Evolutionary conservation across 345 rosid species (phyloP), one percentile per base, ranked within the genome.

Genomic region (Syzygium jambos): DNA sequence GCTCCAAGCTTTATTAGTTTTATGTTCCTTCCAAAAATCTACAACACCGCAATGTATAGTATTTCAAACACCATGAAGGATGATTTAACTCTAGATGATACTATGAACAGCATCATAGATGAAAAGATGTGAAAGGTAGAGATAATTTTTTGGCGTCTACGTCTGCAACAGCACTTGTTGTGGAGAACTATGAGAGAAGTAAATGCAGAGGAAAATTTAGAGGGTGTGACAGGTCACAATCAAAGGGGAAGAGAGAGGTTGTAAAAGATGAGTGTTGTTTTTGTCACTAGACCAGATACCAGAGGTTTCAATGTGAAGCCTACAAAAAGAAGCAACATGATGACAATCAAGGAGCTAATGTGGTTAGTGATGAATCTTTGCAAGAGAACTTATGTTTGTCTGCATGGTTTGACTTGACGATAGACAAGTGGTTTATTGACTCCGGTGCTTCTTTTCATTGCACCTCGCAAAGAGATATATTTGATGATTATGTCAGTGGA

Each of bases 81-180:
- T 56, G 13, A 56, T 56, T 56, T 56, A 22, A 56, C 61, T 56
- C 13, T 56, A 56, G 23, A 56, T 56, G 61, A 56, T 56, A 27
- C n/a, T 56, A 56, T 56, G 22, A 56, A 12, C 0, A 56, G 1
- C n/a, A 56, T 56, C 23, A 23, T 56, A 12, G 61, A 56, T 56
- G 61, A 56, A 56, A 5, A 56, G 13, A 56, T 56, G 61, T 2
- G 0, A 22, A 56, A 12, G 5, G 61, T 56, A n/a, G 61, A 23
- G 61, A 56, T 4, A 56, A 56, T 9, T 56, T 56, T 3, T 56
- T 56, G 23, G n/a, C 61, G 2, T 56, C 0, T 9, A 9, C n/a
- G 4, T 56, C 23, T 56, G 9, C 23, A 0, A 56, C 6, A 23
- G 0, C 61, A 56, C 13, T 0, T 0, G 6, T 56, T 23, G 13